phyloP scores from a whole-genome alignment of 176 grass and related monocot genomes.

The Musa beccarii region DNA sequence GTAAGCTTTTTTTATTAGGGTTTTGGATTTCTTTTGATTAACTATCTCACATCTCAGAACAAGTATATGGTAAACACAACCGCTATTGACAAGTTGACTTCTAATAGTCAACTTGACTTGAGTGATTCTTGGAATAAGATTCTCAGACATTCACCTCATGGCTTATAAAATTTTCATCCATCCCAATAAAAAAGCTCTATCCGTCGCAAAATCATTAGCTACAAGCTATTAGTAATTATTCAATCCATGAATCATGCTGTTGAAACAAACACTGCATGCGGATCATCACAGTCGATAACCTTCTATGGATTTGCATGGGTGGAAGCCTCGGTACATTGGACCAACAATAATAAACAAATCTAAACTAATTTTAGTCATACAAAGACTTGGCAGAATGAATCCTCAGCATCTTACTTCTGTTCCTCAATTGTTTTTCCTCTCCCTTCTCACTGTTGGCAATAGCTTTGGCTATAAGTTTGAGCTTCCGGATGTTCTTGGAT shows the following conservation, averaged over 20 bases:
- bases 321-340: too few species aligned
- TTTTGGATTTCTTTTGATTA: too few species aligned
- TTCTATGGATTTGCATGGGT: too few species aligned
- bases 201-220: neutral
- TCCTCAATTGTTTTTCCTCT: constrained; percentile 60
- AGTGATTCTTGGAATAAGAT: neutral
- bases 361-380: constrained; percentile 44
- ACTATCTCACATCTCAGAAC: neutral
- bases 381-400: constrained; percentile 73
- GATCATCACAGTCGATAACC: too few species aligned
- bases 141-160: neutral
- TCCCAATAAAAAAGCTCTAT: neutral
- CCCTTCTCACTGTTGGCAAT: constrained; percentile 49
- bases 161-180: neutral
- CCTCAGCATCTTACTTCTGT: constrained; percentile 61
- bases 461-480: constrained; percentile 51
- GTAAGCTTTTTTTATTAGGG: too few species aligned
- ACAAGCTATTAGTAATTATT: neutral
- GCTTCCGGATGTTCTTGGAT: constrained; percentile 54
- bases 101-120: neutral
- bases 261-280: neutral
- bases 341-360: neutral
- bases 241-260: neutral
- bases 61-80: neutral
- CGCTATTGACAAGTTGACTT: too few species aligned